These are phyloP conservation scores for Suillus plorans DNA, from an alignment of 768 basidiomycete species.

Conservation along the genomic window DNA sequence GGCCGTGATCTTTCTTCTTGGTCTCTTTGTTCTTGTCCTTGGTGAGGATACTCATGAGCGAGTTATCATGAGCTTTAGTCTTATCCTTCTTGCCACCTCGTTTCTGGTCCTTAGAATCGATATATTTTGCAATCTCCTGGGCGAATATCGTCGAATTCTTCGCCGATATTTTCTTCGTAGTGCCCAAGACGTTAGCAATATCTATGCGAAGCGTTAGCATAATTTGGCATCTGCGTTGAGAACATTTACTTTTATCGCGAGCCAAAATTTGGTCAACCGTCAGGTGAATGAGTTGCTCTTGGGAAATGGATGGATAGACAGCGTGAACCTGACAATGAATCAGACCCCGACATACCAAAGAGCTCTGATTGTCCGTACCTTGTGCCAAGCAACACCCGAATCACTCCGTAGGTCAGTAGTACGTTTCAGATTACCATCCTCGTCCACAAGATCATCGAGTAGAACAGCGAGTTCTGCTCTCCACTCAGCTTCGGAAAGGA, in stretches of 20 bases:
- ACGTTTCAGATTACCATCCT: conserved; percentile 53
- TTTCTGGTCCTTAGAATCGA: conserved; percentile 61
- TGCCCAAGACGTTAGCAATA: conserved; percentile 48
- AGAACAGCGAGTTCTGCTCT: conserved; percentile 53
- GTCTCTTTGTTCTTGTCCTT: conserved; percentile 32
- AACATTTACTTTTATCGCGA: conserved; percentile 42
- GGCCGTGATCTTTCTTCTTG: conserved; percentile 28
- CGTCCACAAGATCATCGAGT: conserved; percentile 57
- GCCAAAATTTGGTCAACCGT: conserved; percentile 50
- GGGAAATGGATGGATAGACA: conserved; percentile 52
- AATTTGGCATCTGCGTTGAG: not conserved
- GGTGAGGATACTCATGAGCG: not conserved
- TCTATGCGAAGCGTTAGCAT: conserved; percentile 25
- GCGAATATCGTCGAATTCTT: conserved; percentile 52
- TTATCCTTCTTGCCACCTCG: conserved; percentile 42
- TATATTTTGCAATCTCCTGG: conserved; percentile 58
- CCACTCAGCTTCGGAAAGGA: conserved; percentile 58
- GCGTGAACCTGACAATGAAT: conserved; percentile 49
- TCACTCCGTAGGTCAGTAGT: conserved; percentile 56
- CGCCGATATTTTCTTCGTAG: conserved; percentile 50
- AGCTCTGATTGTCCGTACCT: conserved; percentile 33
- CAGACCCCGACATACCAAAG: not conserved
- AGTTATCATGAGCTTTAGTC: not conserved
- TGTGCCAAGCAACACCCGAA: conserved; percentile 61
- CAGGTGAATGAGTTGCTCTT: conserved; percentile 50